phyloP scores from a whole-genome alignment of 2,329 filamentous ascomycete species.

The Coniochaeta prunicola region DNA sequence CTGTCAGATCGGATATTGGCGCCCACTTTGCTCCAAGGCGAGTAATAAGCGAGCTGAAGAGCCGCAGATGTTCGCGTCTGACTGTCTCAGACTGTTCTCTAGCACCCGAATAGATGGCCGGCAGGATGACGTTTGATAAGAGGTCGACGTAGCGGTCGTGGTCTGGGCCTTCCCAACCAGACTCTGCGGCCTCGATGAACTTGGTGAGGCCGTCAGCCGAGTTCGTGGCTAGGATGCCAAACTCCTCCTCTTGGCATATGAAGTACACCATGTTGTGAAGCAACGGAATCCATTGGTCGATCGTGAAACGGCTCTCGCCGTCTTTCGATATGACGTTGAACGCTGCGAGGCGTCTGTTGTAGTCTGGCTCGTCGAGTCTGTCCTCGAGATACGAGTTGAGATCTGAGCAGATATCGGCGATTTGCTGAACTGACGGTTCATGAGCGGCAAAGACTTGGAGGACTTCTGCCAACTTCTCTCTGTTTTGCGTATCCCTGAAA shows the following conservation, averaged over 20 bases:
- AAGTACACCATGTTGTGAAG: constrained; percentile 86
- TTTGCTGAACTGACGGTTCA: constrained; percentile 50
- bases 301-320: constrained; percentile 50
- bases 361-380: constrained; percentile 80
- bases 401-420: constrained; percentile 65
- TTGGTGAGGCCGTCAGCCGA: constrained; percentile 73
- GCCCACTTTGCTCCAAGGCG: constrained; percentile 58
- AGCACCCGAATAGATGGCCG: constrained; percentile 68
- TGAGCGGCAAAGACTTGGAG: constrained; percentile 62
- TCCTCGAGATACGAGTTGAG: constrained; percentile 72
- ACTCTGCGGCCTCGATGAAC: constrained; percentile 60
- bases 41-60: constrained; percentile 72
- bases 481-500: constrained; percentile 74
- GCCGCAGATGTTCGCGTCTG: constrained; percentile 70
- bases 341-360: constrained; percentile 70
- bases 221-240: constrained; percentile 72
- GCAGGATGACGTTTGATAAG: constrained; percentile 59
- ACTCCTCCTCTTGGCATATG: constrained; percentile 79
- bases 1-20: constrained; percentile 65
- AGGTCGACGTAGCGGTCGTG: constrained; percentile 48
- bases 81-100: constrained; percentile 77
- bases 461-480: constrained; percentile 66
- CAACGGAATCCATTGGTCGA: constrained; percentile 78
- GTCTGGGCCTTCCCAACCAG: constrained; percentile 29
- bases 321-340: constrained; percentile 66